These are phyloP conservation scores for Ciborinia camelliae DNA, from an alignment of 2,329 filamentous ascomycete genomes.

Conservation along the genomic window DNA sequence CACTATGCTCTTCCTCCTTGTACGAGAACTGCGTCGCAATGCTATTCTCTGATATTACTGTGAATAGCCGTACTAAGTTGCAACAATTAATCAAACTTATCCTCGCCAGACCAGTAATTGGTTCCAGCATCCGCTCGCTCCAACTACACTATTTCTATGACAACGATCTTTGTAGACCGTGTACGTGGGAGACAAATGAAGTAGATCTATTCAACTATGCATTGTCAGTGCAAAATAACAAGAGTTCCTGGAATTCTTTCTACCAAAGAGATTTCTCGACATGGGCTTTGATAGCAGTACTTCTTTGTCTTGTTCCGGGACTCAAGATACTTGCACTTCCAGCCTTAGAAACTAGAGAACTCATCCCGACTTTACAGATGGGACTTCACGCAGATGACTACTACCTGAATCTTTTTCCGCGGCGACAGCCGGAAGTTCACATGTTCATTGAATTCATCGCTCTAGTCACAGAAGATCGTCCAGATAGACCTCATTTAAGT, in stretches of 20 bases:
- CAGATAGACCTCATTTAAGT: not conserved
- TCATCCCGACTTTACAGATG: not conserved
- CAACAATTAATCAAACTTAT: not conserved
- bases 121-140: not conserved
- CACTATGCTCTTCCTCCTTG: not conserved
- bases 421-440: too few species aligned
- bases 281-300: not conserved
- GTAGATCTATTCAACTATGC: not conserved
- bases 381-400: too few species aligned
- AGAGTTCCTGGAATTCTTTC: not conserved
- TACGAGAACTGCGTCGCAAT: not conserved
- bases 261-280: not conserved
- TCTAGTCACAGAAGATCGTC: not conserved
- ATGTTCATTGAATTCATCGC: not conserved
- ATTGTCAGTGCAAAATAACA: not conserved
- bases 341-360: not conserved
- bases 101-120: not conserved
- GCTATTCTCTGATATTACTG: not conserved
- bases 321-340: not conserved
- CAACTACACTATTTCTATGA: not conserved
- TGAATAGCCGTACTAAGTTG: not conserved
- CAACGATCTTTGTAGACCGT: rapidly evolving
- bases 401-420: too few species aligned
- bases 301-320: not conserved
- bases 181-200: not conserved